phyloP scores from a whole-genome alignment of 108 stramenopile species.

The Schizochytrium sp. region DNA sequence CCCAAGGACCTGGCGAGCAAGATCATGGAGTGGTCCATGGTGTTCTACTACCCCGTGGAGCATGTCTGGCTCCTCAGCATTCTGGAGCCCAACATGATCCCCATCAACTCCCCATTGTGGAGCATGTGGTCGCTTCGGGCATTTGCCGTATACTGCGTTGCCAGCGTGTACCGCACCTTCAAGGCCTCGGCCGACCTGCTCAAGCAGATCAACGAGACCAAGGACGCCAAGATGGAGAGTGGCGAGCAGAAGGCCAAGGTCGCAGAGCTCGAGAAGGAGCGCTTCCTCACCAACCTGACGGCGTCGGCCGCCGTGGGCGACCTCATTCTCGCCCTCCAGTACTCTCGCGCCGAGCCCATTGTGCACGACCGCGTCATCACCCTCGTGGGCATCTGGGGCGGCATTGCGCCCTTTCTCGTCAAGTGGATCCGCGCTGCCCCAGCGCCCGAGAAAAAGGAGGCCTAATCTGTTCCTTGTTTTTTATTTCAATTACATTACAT shows the following conservation, averaged over 20 bases:
- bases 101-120: not conserved
- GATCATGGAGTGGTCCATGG: not conserved
- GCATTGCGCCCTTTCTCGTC: not conserved
- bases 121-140: not conserved
- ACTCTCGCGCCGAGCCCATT: not conserved
- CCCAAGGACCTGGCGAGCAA: not conserved
- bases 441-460: not conserved
- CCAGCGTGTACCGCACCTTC: not conserved
- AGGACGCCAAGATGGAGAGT: not conserved
- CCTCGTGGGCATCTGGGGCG: not conserved
- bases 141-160: not conserved
- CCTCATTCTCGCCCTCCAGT: not conserved
- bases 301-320: not conserved
- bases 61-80: not conserved
- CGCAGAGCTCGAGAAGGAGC: not conserved
- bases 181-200: not conserved
- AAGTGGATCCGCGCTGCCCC: slow-evolving; percentile 9
- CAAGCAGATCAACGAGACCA: not conserved
- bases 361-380: not conserved
- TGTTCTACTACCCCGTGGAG: not conserved
- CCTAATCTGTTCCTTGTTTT: not conserved
- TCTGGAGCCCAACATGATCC: not conserved
- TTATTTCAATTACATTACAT: not conserved
- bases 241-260: not conserved
- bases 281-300: not conserved